A percentile compares a stretch with the other conserved stretches of the same genome.
phyloP scores from a whole-genome alignment of 2,329 filamentous ascomycete genomes.

The Talaromyces sp. region DNA sequence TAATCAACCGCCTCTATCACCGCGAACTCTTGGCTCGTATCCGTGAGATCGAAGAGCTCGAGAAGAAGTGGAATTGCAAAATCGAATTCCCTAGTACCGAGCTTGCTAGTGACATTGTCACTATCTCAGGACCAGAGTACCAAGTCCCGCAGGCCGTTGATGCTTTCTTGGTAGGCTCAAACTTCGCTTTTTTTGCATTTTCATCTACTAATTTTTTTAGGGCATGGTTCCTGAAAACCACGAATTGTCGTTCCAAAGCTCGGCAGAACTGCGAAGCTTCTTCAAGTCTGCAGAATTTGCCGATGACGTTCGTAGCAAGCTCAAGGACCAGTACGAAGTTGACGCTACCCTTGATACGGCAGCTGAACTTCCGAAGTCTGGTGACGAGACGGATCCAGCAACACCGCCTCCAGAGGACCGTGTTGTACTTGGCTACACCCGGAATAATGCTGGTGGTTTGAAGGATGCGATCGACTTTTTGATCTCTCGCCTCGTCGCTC shows the following conservation, averaged over 20 bases:
- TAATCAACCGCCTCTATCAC: conserved; percentile 91
- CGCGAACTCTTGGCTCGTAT: conserved; percentile 87
- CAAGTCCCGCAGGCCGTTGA: conserved; percentile 96
- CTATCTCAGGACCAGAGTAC: conserved; percentile 93
- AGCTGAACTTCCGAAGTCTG: conserved; percentile 24
- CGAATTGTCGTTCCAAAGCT: conserved; percentile 76
- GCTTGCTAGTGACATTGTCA: conserved; percentile 92
- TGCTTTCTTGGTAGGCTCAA: conserved; percentile 67
- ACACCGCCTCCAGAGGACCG: conserved; percentile 42
- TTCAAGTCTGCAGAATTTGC: conserved; percentile 76
- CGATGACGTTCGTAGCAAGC: conserved; percentile 71
- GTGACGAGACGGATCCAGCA: conserved; percentile 35
- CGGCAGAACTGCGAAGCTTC: conserved; percentile 69
- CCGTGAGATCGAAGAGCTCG: conserved; percentile 82
- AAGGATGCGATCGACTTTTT: conserved; percentile 96
- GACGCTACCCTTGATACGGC: conserved; percentile 65
- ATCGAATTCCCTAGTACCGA: conserved; percentile 97
- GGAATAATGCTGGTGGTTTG: conserved; percentile 92
- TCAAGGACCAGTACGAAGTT: conserved; percentile 88
- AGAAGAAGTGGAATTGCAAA: conserved; percentile 99
- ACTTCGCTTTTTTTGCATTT: not conserved
- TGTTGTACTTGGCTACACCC: conserved; percentile 77
- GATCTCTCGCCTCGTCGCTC: conserved; percentile 75
- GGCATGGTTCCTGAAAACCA: conserved; percentile 98
- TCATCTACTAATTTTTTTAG: conserved; percentile 38